Evolutionary conservation across 176 grass and related monocot species (phyloP), one percentile per base, ranked within the genome.

Genomic region (Lolium rigidum): DNA sequence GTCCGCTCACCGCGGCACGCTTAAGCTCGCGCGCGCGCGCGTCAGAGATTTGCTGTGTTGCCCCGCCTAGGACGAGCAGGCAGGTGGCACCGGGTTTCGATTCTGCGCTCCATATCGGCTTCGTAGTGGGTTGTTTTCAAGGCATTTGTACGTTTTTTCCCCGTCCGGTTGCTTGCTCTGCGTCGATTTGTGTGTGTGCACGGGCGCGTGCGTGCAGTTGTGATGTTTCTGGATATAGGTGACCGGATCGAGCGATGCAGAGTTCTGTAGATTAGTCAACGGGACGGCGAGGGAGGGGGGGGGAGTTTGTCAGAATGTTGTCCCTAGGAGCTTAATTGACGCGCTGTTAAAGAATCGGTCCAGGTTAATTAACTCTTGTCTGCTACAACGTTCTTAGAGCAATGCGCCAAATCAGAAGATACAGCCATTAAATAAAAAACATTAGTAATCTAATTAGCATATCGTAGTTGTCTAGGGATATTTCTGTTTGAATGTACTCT

Each of bases 211-310:
- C 41, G 20, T 72, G 69, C 70, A 16, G 70, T 0, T 49, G 38
- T 26, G 81, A 61, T 74, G 54, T 61, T 59, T 25, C 14, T 46
- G 81, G 38, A 46, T 39, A 59, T 28, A 47, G 15, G 4, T 58
- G 50, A 10, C 58, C 38, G 41, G 81, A 83, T 82, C 57, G 59
- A 60, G 52, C 52, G 56, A 58, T 74, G 68, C 48, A n/a, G n/a
- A 57, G 17, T 5, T 47, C 3, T 48, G 68, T 57, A 60, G 81
- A 61, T 11, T 73, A 41, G 68, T 71, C 37, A 20, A 44, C 24
- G 52, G 52, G 12, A 11, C 21, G 4, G 39, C 6, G 77, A 63
- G 14, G 55, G 20, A 39, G n/a, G 66, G 51, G 18, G 1, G 52
- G 18, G 1, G 31, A 10, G 20, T 28, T 73, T 46, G 28, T 25